A percentile compares a stretch with the other conserved stretches of the same genome.
phyloP scores from a whole-genome alignment of 129 eudicot genomes.

The Calendula officinalis region DNA sequence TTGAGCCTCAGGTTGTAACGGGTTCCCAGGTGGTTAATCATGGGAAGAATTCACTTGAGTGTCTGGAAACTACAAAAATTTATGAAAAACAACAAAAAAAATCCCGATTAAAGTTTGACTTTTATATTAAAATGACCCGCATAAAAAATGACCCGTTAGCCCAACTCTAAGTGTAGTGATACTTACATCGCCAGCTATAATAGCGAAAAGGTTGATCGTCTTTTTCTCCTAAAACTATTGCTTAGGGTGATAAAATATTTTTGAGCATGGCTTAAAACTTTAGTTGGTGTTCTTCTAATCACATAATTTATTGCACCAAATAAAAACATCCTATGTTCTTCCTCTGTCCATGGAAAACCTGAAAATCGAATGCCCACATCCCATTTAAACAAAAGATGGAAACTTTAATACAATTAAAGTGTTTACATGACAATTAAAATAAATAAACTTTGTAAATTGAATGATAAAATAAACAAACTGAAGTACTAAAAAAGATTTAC shows the following conservation, averaged over 20 bases:
- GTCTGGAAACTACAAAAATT: slow-evolving; percentile 37
- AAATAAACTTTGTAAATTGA: not conserved
- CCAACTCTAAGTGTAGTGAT: too few relatives aligned
- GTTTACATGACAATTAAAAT: not conserved
- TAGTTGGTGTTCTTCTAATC: slow-evolving; percentile 82
- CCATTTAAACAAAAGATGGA: not conserved
- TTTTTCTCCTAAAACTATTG: slow-evolving; percentile 72
- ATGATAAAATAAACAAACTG: too few relatives aligned
- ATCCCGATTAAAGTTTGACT: not conserved
- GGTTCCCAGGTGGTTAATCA: slow-evolving; percentile 46
- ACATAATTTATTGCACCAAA: slow-evolving; percentile 56
- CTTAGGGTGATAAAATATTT: slow-evolving; percentile 77
- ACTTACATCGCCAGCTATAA: slow-evolving; percentile 72
- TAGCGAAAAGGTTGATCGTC: slow-evolving; percentile 90
- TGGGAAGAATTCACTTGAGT: slow-evolving; percentile 46
- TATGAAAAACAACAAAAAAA: not conserved
- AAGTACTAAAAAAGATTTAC: not conserved
- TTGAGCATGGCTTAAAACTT: slow-evolving; percentile 84
- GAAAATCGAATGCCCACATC: slow-evolving; percentile 13
- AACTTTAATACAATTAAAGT: not conserved
- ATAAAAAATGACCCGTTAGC: too few relatives aligned
- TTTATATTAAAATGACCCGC: too few relatives aligned
- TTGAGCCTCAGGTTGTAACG: slow-evolving; percentile 44
- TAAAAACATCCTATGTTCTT: too few relatives aligned
- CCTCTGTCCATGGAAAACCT: slow-evolving; percentile 7